phyloP scores from a whole-genome alignment of 225 moss, liverwort and hornwort species.

The Climacium dendroides region DNA sequence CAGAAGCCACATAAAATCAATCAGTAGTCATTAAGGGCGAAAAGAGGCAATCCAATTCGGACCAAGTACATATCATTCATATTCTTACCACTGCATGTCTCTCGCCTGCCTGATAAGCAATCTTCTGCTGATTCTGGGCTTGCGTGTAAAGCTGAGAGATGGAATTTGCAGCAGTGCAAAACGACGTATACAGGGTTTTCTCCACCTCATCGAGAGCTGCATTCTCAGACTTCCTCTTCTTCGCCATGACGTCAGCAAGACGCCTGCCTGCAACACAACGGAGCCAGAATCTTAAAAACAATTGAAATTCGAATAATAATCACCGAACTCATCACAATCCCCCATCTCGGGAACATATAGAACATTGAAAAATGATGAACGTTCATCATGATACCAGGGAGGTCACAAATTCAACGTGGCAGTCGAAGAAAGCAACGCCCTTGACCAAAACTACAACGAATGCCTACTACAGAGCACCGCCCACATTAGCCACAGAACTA shows the following conservation, averaged over 20 bases:
- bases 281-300: background rate
- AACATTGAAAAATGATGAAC: background rate
- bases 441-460: background rate
- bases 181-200: conserved; percentile 83
- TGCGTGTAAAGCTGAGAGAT: conserved; percentile 97
- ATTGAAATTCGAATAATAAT: background rate
- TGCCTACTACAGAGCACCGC: background rate
- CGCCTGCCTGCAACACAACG: background rate
- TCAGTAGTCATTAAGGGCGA: background rate
- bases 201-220: conserved; percentile 94
- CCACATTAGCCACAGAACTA: background rate
- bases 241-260: conserved; percentile 30
- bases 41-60: background rate
- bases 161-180: conserved; percentile 91
- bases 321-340: background rate
- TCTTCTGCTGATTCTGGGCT: conserved; percentile 88
- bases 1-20: background rate
- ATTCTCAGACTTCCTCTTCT: conserved; percentile 94
- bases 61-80: background rate
- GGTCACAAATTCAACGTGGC: background rate
- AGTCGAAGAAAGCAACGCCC: background rate
- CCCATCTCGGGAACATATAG: background rate
- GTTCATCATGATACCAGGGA: background rate
- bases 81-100: conserved; percentile 67
- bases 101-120: conserved; percentile 93